Evolutionary conservation across 164 flowering plant genomes (phyloP), one percentile per base, ranked within the genome.

Genomic region (Stephania cephalantha): DNA sequence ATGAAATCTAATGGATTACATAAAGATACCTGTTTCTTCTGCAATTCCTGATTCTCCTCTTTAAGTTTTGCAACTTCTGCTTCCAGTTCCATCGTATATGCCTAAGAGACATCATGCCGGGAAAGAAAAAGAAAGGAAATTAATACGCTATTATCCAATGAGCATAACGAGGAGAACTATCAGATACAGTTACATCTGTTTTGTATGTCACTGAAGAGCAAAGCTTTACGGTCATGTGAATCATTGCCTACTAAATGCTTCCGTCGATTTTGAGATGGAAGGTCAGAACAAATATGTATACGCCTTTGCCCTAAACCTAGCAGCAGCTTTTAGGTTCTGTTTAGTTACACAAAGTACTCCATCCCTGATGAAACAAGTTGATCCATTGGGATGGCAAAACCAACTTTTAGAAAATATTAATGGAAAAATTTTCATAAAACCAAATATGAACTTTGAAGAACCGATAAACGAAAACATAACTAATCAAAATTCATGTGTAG

Each of bases 81-180:
- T 85, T 95, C 99, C 85, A 95, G 73, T 76, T 95, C 99, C 91
- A 86, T 85, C 0, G 99, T 95, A 80, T 95, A 90, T 20, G 99
- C 99, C 99, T 95, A 71, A 18, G 31, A 65, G 68, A 65, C 9
- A 65, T 31, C 68, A 9, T 22, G 35, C 30, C 42, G 29, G 13
- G 9, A 22, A 4, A 65, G 20, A 22, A 65, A 22, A 22, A 31
- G 29, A 3, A 65, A 29, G 29, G 29, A 29, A 65, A 25, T 65
- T 22, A 65, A 6, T 65, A 65, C 9, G 68, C 68, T 22, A 22
- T 65, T 13, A 29, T 25, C 35, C 12, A 29, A 65, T 29, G 31
- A 63, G 66, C 25, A 58, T 6, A 58, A 18, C 18, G n/a, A 15
- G 20, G 6, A 15, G 7, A 15, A 58, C 18, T 58, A 58, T 58